A percentile compares a stretch with the other conserved stretches of the same genome.
These are phyloP conservation scores for Debaryomyces tyrocola DNA, from an alignment of 805 yeast species.

Conservation along the genomic window DNA sequence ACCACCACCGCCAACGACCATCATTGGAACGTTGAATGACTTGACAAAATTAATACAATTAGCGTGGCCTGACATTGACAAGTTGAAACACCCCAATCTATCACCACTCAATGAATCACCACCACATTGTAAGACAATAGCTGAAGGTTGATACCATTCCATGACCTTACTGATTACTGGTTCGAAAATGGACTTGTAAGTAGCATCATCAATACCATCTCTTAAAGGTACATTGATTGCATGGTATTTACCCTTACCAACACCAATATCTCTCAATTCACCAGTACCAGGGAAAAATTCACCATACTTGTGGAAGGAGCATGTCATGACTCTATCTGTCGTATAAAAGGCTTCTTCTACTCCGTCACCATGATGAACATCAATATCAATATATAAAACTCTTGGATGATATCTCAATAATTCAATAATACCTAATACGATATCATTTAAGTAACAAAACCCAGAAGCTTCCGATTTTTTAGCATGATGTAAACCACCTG, in stretches of 20 bases:
- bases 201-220: conserved; percentile 94
- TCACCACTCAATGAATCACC: conserved; percentile 97
- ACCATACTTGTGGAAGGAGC: conserved; percentile 94
- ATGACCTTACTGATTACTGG: conserved; percentile 77
- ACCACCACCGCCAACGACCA: conserved; percentile 98
- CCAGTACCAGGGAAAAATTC: conserved; percentile 99
- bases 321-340: conserved; percentile 94
- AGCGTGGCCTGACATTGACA: conserved; percentile 93
- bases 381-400: conserved; percentile 91
- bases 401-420: conserved; percentile 87
- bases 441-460: conserved; percentile 93
- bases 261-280: conserved; percentile 84
- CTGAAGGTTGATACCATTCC: conserved; percentile 92
- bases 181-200: conserved; percentile 82
- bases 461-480: conserved; percentile 95
- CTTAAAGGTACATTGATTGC: conserved; percentile 89
- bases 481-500: conserved; percentile 98
- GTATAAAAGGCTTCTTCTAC: conserved; percentile 97
- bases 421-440: conserved; percentile 85
- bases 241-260: conserved; percentile 87
- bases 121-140: conserved; percentile 97
- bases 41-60: conserved; percentile 90
- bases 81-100: conserved; percentile 91
- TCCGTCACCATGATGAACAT: conserved; percentile 97
- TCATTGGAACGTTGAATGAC: conserved; percentile 81